Percentiles rank a stretch among this genome's conserved stretches.
phyloP scores from a whole-genome alignment of 345 rosid genomes.

The Pistacia integerrima region DNA sequence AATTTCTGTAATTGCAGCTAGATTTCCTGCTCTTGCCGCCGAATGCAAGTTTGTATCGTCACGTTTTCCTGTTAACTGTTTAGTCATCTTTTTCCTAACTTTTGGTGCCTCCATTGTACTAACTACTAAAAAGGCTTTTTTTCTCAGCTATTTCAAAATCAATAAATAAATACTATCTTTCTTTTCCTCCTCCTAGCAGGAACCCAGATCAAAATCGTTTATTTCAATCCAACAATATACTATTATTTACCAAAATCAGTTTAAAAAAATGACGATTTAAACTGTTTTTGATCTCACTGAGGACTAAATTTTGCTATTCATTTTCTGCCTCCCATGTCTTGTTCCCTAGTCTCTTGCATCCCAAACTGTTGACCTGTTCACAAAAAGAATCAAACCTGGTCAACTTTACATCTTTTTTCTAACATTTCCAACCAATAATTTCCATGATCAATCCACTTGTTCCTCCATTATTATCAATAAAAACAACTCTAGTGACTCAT shows the following conservation, averaged over 20 bases:
- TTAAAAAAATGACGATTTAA: not conserved
- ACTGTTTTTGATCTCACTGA: conserved; percentile 3
- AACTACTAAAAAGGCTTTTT: not conserved
- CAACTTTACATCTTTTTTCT: not conserved
- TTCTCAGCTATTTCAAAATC: not conserved
- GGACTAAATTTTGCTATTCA: conserved; percentile 11
- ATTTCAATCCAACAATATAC: conserved; percentile 6
- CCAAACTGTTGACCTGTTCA: conserved; percentile 29
- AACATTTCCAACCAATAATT: too few species aligned
- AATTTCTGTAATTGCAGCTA: conserved; percentile 49
- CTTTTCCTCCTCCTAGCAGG: conserved; percentile 27
- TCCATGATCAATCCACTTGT: too few species aligned
- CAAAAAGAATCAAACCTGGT: not conserved
- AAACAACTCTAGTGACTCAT: not conserved
- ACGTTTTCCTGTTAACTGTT: conserved; percentile 83
- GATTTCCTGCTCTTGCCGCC: conserved; percentile 72
- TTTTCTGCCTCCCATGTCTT: conserved; percentile 23
- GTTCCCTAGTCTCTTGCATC: conserved; percentile 17
- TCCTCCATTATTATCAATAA: not conserved
- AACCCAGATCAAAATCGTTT: conserved; percentile 46
- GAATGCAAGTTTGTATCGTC: conserved; percentile 81
- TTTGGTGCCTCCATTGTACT: conserved; percentile 34
- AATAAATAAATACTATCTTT: not conserved
- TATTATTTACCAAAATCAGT: conserved; percentile 7
- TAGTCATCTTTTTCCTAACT: conserved; percentile 72